Percentiles rank a stretch among this genome's conserved stretches.
phyloP scores from a whole-genome alignment of 2,329 filamentous ascomycete species.

The Dactylellina parvicollis region DNA sequence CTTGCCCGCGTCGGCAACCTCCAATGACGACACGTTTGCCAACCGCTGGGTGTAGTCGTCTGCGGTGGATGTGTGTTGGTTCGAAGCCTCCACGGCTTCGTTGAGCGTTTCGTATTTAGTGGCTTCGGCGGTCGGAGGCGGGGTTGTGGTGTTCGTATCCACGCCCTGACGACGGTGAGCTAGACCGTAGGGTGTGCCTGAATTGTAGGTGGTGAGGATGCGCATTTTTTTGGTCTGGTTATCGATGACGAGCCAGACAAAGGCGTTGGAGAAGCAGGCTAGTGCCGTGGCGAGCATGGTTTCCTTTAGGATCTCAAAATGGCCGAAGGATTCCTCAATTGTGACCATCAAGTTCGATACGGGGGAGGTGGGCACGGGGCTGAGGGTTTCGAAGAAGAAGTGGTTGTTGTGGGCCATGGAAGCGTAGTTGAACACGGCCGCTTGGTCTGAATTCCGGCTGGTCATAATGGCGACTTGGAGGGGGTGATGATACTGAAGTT shows the following conservation, averaged over 20 bases:
- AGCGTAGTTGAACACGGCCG: constrained; percentile 91
- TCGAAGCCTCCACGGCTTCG: constrained; percentile 59
- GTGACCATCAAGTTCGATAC: constrained; percentile 68
- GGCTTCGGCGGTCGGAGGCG: constrained; percentile 58
- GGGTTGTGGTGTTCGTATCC: constrained; percentile 74
- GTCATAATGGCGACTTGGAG: constrained; percentile 77
- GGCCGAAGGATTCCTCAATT: constrained; percentile 79
- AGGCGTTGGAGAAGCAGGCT: constrained; percentile 95
- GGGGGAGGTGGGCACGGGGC: constrained; percentile 65
- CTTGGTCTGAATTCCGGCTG: constrained; percentile 79
- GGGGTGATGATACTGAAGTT: constrained; percentile 70
- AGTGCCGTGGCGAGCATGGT: constrained; percentile 83
- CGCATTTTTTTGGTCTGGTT: constrained; percentile 65
- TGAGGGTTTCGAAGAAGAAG: constrained; percentile 76
- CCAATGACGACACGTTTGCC: constrained; percentile 57
- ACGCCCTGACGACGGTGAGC: constrained; percentile 75
- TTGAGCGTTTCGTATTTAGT: constrained; percentile 60
- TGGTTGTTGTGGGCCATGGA: constrained; percentile 94
- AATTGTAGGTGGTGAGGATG: constrained; percentile 88
- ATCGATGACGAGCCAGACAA: constrained; percentile 88
- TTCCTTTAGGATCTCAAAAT: constrained; percentile 79
- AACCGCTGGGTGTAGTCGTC: constrained; percentile 58
- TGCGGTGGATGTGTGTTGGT: constrained; percentile 50
- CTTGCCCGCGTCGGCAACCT: constrained; percentile 68
- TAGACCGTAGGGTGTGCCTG: constrained; percentile 86